These are phyloP conservation scores for Talaromyces borbonicus DNA, from an alignment of 495 filamentous ascomycete species.

Conservation along the genomic window DNA sequence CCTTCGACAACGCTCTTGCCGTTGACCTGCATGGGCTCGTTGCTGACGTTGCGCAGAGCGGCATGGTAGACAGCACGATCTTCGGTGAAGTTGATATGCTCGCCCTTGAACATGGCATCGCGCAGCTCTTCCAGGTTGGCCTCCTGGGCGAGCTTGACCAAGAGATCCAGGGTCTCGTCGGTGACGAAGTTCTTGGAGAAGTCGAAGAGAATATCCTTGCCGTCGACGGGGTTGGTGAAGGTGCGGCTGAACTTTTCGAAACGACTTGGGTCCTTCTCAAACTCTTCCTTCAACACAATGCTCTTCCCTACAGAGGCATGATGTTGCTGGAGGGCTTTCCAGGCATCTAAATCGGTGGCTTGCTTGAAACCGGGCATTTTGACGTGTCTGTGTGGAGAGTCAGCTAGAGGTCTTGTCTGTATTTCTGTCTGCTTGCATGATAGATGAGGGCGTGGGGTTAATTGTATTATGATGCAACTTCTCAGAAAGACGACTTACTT, in stretches of 20 bases:
- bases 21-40: conserved; percentile 82
- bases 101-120: conserved; percentile 92
- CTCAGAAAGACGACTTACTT: conserved; percentile 2
- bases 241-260: conserved; percentile 83
- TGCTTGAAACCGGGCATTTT: conserved; percentile 56
- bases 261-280: conserved; percentile 77
- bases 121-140: conserved; percentile 84
- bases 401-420: conserved; percentile 29
- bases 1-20: conserved; percentile 93
- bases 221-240: conserved; percentile 70
- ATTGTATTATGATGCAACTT: too few relatives aligned
- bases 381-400: conserved; percentile 17
- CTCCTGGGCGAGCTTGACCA: conserved; percentile 84
- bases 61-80: conserved; percentile 91
- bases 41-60: conserved; percentile 79
- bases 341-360: conserved; percentile 70
- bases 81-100: conserved; percentile 99
- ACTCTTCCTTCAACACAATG: conserved; percentile 88
- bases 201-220: conserved; percentile 84
- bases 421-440: too few relatives aligned
- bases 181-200: conserved; percentile 98
- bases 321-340: conserved; percentile 83
- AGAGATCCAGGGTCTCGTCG: conserved; percentile 76
- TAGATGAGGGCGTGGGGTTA: too few relatives aligned
- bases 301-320: conserved; percentile 71